A percentile compares a stretch with the other conserved stretches of the same genome.
Conservation (phyloP, 75 land plant genomes). For the Pinus tabuliformis region DNA sequence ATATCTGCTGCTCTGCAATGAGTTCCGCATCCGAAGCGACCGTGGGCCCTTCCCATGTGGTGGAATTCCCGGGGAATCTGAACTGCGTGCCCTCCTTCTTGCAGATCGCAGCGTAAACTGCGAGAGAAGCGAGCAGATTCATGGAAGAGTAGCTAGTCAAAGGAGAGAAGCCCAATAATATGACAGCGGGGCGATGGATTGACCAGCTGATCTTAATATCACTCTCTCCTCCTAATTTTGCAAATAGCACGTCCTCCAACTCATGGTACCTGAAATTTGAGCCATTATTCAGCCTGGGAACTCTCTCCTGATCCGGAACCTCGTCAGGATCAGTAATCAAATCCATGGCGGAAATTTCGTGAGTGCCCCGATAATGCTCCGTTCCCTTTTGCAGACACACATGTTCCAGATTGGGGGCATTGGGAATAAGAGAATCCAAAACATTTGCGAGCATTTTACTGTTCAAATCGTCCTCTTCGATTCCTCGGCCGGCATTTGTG, state of each 20-base stretch:
- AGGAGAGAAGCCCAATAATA: slow-evolving; percentile 65
- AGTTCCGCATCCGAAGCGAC: slow-evolving; percentile 76
- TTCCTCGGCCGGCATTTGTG: no score
- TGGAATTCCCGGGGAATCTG: slow-evolving; percentile 43
- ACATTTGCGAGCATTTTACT: slow-evolving; percentile 54
- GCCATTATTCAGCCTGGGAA: slow-evolving; percentile 40
- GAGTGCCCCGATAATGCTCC: slow-evolving; percentile 73
- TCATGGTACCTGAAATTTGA: slow-evolving; percentile 59
- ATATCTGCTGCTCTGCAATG: slow-evolving; percentile 84
- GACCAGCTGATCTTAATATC: slow-evolving; percentile 41
- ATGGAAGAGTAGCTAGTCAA: slow-evolving; percentile 21
- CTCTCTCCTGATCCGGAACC: slow-evolving; percentile 53
- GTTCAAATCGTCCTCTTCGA: slow-evolving; percentile 30
- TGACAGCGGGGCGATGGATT: slow-evolving; percentile 50
- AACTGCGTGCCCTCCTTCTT: slow-evolving; percentile 40
- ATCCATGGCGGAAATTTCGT: slow-evolving; percentile 22
- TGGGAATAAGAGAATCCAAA: slow-evolving; percentile 47
- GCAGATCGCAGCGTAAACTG: slow-evolving; percentile 72
- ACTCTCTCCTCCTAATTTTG: slow-evolving; percentile 17
- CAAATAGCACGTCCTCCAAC: slow-evolving; percentile 49
- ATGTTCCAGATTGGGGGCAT: slow-evolving; percentile 54
- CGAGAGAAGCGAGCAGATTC: slow-evolving; percentile 46
- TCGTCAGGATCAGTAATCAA: slow-evolving; percentile 18
- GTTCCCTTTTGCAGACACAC: slow-evolving; percentile 66
- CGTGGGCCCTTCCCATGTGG: slow-evolving; percentile 50